Evolutionary conservation across 805 yeast species (phyloP).

Genomic region (Pichia nanzhaoensis): DNA sequence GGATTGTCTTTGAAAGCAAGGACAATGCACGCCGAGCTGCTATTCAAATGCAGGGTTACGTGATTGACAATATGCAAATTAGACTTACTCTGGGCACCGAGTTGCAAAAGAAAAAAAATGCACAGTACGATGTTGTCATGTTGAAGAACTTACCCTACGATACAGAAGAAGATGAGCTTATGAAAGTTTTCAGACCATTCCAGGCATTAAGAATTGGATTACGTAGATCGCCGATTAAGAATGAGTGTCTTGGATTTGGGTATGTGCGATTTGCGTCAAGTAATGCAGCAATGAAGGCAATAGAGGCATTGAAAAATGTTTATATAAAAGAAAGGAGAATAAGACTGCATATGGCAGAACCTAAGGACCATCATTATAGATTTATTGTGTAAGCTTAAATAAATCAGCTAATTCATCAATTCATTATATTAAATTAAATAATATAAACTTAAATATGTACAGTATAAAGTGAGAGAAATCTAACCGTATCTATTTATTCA

Average conservation of each 20-base stretch:
- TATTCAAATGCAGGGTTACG: conserved; percentile 29
- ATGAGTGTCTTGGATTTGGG: conserved; percentile 44
- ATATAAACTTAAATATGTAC: conserved; percentile 1
- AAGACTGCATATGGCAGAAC: conserved; percentile 24
- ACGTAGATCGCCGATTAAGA: conserved; percentile 25
- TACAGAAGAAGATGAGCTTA: conserved; percentile 21
- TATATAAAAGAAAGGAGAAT: conserved; percentile 42
- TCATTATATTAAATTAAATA: background rate
- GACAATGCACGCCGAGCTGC: conserved; percentile 21
- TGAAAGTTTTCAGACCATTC: conserved; percentile 21
- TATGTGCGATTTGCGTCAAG: conserved; percentile 48
- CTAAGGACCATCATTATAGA: conserved; percentile 19
- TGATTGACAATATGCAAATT: conserved; percentile 25
- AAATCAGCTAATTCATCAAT: background rate
- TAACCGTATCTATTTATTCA: conserved; percentile 18
- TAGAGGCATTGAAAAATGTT: conserved; percentile 35
- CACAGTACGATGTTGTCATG: conserved; percentile 21
- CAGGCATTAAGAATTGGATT: conserved; percentile 27
- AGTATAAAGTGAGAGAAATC: background rate
- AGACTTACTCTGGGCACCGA: conserved; percentile 17
- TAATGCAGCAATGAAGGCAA: conserved; percentile 41
- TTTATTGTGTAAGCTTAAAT: conserved; percentile 25
- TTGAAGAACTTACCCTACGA: conserved; percentile 26
- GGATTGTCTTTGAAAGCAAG: conserved; percentile 19
- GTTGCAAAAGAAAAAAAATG: conserved; percentile 2